Base-by-base conservation (phyloP, 2,329 filamentous ascomycete genomes). In the Phaeomoniella chlamydospora region DNA sequence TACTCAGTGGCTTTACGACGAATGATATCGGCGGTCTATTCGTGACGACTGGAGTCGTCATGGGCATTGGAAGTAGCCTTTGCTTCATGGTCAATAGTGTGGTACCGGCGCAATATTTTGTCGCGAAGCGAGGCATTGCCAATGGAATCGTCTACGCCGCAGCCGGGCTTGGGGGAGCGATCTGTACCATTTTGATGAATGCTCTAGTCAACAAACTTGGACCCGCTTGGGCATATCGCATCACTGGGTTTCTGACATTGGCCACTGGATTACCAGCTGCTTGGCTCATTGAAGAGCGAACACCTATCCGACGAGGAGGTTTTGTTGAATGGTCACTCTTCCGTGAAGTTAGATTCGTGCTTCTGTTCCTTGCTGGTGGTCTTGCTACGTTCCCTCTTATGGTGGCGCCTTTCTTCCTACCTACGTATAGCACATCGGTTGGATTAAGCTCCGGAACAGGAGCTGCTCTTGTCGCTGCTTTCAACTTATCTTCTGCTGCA, bases 361-460 rank as follows among this genome's bases (percentile, higher is more conserved):
- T 67, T 2, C 50, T 77, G 16, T 75, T 76, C 45, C 44, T 68
- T 3, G 64, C 64, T 3, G 67, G 69, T 1, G 67, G 62, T 0
- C 59, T 77, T 6, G 72, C 61, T 1, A 74, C 69, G 2, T 77
- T 77, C 41, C 67, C 72, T 0, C 61, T 77, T 12, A 65, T 74
- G 38, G 71, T 77, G 0, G 70, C 72, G 0, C 69, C 72, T 0
- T 77, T 74, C 53, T 77, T 76, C 47, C 52, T 77, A 1, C 72
- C 72, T 0, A 54, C 75, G 0, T 74, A 73, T 43, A 62, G 61
- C 17, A 53, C 59, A 3, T 69, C 70, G 0, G 57, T 78, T n/a
- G 68, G 69, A 0, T 54, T 77, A 5, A 59, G 63, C 0, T 62
- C 70, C 1, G 57, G 56, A 5, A 62, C 61, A 0, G 74, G 72